Evolutionary conservation across 2,329 filamentous ascomycete species (phyloP), one percentile per base, ranked within the genome.

Genomic region (Fusarium duplospermum): DNA sequence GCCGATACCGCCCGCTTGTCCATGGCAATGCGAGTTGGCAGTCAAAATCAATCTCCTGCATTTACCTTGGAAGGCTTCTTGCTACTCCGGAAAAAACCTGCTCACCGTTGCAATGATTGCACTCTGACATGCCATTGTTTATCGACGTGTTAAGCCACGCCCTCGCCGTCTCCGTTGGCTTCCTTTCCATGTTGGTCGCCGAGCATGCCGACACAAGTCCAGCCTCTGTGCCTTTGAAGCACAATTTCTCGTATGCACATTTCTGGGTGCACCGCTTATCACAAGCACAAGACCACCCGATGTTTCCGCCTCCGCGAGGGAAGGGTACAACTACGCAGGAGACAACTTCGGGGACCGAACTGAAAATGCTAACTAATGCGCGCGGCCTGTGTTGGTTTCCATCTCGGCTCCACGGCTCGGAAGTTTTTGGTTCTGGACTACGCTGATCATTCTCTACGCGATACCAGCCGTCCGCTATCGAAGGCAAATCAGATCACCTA

Each of bases 81-180:
- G 29, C 59, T 69, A 60, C 54, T 59, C 66, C 33, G 57, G 35
- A 52, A 29, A 52, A 65, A 67, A 67, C 60, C 42, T 75, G 69
- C 62, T 45, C 57, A 73, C 59, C 33, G 65, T 67, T 64, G 35
- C 61, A 67, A 47, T 70, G 24, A 56, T 35, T 36, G 33, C 66
- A 73, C 65, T 72, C 60, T 75, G 62, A 73, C 64, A 67, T 73
- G 27, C 18, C 47, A 31, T 54, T 54, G 69, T 62, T 75, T 73
- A 74, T 73, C 69, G 66, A 33, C 58, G 56, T 70, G 62, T 70
- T 35, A 60, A 60, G 52, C 69, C 69, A 73, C 66, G 42, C 66
- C 57, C 18, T 62, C 60, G 59, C 69, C 62, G 40, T 72, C 31
- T 35, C 64, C 64, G 52, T 56, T 62, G n/a, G 10, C 35, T 29